Percentiles rank a stretch among this genome's conserved stretches.
Conservation (phyloP, 2,329 filamentous ascomycete genomes). For the Colletotrichum spaethianum region DNA sequence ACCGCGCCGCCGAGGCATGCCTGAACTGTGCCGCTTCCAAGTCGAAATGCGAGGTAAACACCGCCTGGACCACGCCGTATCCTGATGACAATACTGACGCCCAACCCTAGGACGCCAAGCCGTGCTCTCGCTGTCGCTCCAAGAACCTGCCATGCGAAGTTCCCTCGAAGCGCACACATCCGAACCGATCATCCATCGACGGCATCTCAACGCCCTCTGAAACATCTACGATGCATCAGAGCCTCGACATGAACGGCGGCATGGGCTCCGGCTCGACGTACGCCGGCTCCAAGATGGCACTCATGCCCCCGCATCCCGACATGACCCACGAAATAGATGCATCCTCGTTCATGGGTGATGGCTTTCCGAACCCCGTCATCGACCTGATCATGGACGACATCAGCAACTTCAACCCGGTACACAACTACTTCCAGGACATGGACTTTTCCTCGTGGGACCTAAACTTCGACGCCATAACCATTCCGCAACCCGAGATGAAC, state of each 20-base stretch:
- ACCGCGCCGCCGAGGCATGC: constrained; percentile 37
- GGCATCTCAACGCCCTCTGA: constrained; percentile 33
- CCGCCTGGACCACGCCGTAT: not conserved
- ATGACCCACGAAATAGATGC: constrained; percentile 24
- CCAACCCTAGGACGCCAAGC: constrained; percentile 27
- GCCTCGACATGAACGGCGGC: constrained; percentile 21
- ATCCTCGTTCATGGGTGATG: constrained; percentile 26
- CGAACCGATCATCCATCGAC: constrained; percentile 22
- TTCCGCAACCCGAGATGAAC: constrained; percentile 48
- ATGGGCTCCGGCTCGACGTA: constrained; percentile 21
- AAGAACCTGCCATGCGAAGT: constrained; percentile 37
- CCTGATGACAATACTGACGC: not conserved
- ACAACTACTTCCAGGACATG: constrained; percentile 50
- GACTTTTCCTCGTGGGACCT: constrained; percentile 52
- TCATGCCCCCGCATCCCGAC: constrained; percentile 23
- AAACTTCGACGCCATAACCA: constrained; percentile 48
- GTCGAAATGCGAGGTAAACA: constrained; percentile 39
- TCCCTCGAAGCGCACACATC: constrained; percentile 31
- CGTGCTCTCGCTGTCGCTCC: constrained; percentile 34
- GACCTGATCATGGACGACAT: constrained; percentile 40
- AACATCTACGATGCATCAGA: constrained; percentile 32
- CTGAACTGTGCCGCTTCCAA: constrained; percentile 38
- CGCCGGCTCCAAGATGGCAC: constrained; percentile 8
- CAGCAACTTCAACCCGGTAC: constrained; percentile 47
- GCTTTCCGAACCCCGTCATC: constrained; percentile 29